These are phyloP conservation scores for Antrodiella citrinella DNA, from an alignment of 768 basidiomycete genomes.

Conservation along the genomic window DNA sequence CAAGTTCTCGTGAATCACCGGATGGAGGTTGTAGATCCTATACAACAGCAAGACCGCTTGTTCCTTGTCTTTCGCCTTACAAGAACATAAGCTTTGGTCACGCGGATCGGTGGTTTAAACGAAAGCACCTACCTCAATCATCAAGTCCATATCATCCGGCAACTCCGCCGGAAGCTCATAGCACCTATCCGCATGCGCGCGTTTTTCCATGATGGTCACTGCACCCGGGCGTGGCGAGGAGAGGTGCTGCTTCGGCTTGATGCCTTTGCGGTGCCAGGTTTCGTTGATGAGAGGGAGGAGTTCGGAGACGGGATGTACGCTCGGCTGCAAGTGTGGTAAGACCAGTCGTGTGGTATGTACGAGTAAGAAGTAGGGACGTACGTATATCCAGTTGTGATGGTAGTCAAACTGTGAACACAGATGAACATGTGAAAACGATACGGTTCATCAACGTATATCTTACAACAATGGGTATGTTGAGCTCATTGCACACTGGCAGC, in stretches of 20 bases:
- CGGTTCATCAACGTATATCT: slow-evolving; percentile 28
- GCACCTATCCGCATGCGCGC: slow-evolving; percentile 85
- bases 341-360: too few species aligned
- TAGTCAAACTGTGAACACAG: slow-evolving; percentile 46
- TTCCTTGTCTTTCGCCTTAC: slow-evolving; percentile 78
- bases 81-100: background rate
- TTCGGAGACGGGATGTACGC: slow-evolving; percentile 30
- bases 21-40: slow-evolving; percentile 63
- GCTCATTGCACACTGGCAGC: slow-evolving; percentile 78
- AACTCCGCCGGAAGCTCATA: slow-evolving; percentile 42
- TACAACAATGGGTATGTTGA: slow-evolving; percentile 44
- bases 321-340: slow-evolving; percentile 24
- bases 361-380: slow-evolving; percentile 32
- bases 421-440: slow-evolving; percentile 45
- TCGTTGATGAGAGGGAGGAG: slow-evolving; percentile 72
- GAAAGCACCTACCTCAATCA: slow-evolving; percentile 55
- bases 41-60: slow-evolving; percentile 87
- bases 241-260: slow-evolving; percentile 87
- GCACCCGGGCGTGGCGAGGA: slow-evolving; percentile 87
- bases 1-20: slow-evolving; percentile 45
- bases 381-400: slow-evolving; percentile 69
- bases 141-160: slow-evolving; percentile 46
- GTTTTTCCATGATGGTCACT: slow-evolving; percentile 70
- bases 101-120: background rate
- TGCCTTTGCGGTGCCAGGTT: slow-evolving; percentile 70